Evolutionary conservation across 83 land plant genomes (phyloP).

Genomic region (Picea abies): DNA sequence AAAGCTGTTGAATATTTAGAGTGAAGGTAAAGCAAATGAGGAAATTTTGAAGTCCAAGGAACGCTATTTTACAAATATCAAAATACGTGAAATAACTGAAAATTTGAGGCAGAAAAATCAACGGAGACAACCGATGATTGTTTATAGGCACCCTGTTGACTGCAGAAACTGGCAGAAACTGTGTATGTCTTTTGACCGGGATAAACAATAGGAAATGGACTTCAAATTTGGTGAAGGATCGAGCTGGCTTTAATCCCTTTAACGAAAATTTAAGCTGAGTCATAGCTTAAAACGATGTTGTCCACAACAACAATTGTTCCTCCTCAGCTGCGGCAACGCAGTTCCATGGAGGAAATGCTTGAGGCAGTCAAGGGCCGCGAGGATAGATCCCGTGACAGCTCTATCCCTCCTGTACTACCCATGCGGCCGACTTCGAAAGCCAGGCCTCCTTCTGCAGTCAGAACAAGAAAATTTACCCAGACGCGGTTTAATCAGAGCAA

Average conservation of each 20-base stretch:
- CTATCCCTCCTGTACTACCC: slow-evolving; percentile 69
- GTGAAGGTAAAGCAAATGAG: neutral
- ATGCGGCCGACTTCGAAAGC: slow-evolving; percentile 65
- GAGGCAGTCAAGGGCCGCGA: neutral
- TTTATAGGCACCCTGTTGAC: neutral
- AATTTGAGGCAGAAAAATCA: neutral
- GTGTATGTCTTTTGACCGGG: neutral
- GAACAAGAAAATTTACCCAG: slow-evolving; percentile 32
- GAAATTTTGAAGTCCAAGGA: neutral
- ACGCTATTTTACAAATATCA: neutral
- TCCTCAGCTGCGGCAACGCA: neutral
- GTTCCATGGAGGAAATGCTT: slow-evolving; percentile 11
- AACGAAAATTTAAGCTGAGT: neutral
- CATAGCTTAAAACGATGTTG: neutral
- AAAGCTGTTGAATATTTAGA: neutral
- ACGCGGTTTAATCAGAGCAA: neutral
- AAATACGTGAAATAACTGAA: neutral
- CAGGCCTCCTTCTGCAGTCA: slow-evolving; percentile 55
- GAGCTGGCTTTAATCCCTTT: neutral
- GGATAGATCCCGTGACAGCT: neutral
- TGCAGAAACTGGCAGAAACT: neutral
- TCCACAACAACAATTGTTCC: neutral
- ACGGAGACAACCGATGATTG: neutral
- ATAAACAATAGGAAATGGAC: neutral
- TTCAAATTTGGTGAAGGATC: neutral